phyloP scores from a whole-genome alignment of 495 filamentous ascomycete species.

The Penicillium lividum region DNA sequence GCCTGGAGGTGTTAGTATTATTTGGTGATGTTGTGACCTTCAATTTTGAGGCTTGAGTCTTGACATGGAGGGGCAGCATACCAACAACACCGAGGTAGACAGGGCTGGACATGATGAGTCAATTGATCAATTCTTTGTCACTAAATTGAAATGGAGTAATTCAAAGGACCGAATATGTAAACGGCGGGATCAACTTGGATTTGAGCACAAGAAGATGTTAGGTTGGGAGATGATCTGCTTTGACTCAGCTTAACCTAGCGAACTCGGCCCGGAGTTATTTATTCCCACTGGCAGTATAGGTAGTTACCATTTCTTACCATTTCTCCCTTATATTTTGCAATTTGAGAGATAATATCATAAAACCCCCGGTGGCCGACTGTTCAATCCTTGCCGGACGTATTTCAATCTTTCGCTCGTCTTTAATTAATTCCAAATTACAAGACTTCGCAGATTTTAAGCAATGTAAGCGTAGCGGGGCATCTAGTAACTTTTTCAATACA shows the following conservation, averaged over 20 bases:
- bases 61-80: constrained; percentile 22
- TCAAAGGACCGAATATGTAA: background rate
- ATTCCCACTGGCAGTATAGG: background rate
- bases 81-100: constrained; percentile 52
- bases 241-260: constrained; percentile 3
- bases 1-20: constrained; percentile 51
- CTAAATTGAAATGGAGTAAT: background rate
- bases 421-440: no score
- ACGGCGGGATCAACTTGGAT: background rate
- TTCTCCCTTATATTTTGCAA: no score
- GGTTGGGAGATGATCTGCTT: constrained; percentile 6
- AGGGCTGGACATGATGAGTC: constrained; percentile 39
- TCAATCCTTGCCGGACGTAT: no score
- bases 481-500: no score
- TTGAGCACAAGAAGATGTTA: background rate
- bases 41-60: background rate
- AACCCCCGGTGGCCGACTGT: no score
- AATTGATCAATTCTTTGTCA: constrained; percentile 8
- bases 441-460: no score
- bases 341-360: no score
- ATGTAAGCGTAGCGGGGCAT: no score
- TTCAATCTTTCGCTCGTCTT: no score
- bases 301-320: no score
- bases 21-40: background rate
- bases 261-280: background rate